Evolutionary conservation across 2,329 filamentous ascomycete species (phyloP).

Genomic region (Pseudogymnoascus sp.): DNA sequence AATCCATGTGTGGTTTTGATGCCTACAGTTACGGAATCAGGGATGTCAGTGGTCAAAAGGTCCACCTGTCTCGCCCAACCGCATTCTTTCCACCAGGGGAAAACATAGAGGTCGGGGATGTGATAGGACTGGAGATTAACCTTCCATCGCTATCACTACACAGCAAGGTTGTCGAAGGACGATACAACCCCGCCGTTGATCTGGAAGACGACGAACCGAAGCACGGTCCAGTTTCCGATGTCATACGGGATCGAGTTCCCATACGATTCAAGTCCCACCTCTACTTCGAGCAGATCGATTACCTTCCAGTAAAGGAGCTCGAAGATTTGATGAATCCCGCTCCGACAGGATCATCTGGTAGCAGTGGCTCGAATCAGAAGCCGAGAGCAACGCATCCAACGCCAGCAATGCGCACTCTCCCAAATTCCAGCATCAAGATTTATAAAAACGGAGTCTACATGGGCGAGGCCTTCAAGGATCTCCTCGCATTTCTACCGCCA

Average conservation of each 20-base stretch:
- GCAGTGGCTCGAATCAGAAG: constrained; percentile 42
- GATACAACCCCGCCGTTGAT: constrained; percentile 82
- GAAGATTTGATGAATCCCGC: constrained; percentile 74
- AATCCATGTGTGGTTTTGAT: constrained; percentile 79
- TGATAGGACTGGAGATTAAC: constrained; percentile 88
- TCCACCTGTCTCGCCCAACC: constrained; percentile 88
- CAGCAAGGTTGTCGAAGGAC: constrained; percentile 76
- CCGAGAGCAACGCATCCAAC: constrained; percentile 66
- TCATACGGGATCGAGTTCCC: constrained; percentile 89
- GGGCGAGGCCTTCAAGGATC: constrained; percentile 79
- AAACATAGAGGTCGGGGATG: constrained; percentile 79
- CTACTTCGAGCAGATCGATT: constrained; percentile 90
- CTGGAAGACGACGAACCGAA: constrained; percentile 47
- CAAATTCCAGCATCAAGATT: constrained; percentile 75
- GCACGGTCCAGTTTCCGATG: constrained; percentile 60
- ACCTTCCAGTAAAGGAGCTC: constrained; percentile 78
- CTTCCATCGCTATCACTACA: constrained; percentile 80
- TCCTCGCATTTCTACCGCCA: constrained; percentile 85
- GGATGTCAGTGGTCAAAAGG: constrained; percentile 82
- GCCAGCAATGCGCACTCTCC: constrained; percentile 75
- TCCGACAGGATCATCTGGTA: constrained; percentile 36
- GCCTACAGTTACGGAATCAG: constrained; percentile 91
- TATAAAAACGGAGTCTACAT: constrained; percentile 88
- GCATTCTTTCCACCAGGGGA: constrained; percentile 76
- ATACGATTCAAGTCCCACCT: constrained; percentile 90